Base-by-base conservation (phyloP, 83 land plant genomes). In the Diphasiastrum complanatum region DNA sequence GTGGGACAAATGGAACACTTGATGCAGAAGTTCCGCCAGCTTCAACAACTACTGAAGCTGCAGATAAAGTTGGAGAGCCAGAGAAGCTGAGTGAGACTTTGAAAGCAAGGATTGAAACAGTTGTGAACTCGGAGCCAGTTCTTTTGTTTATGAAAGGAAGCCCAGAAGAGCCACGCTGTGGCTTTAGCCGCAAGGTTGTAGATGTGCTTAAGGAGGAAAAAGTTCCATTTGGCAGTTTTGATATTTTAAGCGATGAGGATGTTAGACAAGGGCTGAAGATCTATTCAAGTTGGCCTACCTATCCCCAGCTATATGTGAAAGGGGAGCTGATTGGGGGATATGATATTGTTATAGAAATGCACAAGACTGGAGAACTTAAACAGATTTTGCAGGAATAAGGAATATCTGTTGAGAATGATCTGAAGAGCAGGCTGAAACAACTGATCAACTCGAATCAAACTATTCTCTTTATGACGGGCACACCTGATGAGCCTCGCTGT, bases 301-400 rank as follows among this genome's bases (percentile, higher is more conserved):
- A 38, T 38, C 43, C 43, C 14, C 43, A 38, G 43, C 14, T 38
- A 14, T 38, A 38, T 38, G 8, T 8, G 8, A 38, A 38, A 38
- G 43, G 43, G 14, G 43, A 38, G 14, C 14, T 38, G 14, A 8
- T 38, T 8, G 43, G 43, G 8, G 43, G 43, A 8, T 38, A 14
- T 38, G 43, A 38, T 38, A 38, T 38, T 38, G 43, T 38, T 38
- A 38, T 38, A 8, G 43, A 38, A 38, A 38, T 38, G 43, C 43
- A 38, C 14, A 38, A 38, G 14, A 38, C 43, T 38, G 43, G 43
- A 38, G 43, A 38, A 38, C 14, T 38, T 8, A 38, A 38, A 38
- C 43, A 38, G 8, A 14, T 38, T 38, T 38, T 38, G 14, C 8
- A 8, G 43, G 14, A 38, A 38, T n/a, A n/a, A n/a, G n/a, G n/a